Percentiles rank a stretch among this genome's conserved stretches.
These are phyloP conservation scores for Saussurea involucrata DNA, from an alignment of 129 eudicot genomes.

Conservation along the genomic window DNA sequence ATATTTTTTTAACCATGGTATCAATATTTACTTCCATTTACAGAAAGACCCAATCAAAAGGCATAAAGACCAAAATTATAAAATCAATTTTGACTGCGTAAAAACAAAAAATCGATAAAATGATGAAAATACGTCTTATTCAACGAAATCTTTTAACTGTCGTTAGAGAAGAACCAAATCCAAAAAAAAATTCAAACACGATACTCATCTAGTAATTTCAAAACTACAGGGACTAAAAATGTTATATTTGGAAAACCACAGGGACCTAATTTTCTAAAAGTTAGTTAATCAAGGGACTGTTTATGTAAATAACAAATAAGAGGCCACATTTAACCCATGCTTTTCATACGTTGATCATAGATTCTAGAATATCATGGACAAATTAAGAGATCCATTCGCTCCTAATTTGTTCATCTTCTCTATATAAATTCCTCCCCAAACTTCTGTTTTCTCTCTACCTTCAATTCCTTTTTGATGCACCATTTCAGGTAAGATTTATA, in stretches of 20 bases:
- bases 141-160: too few relatives aligned
- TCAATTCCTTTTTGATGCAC: not conserved
- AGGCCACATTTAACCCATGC: constrained; percentile 32
- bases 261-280: too few relatives aligned
- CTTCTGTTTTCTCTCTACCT: constrained; percentile 2
- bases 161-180: too few relatives aligned
- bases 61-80: too few relatives aligned
- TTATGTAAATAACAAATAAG: constrained; percentile 19
- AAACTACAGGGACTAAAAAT: too few relatives aligned
- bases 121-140: too few relatives aligned
- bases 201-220: too few relatives aligned
- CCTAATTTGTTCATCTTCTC: constrained; percentile 3
- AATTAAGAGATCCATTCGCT: constrained; percentile 15
- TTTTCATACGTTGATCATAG: constrained; percentile 15
- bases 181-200: too few relatives aligned
- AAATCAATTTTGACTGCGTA: too few relatives aligned
- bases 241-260: too few relatives aligned
- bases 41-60: too few relatives aligned
- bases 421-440: constrained; percentile 5
- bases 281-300: not conserved
- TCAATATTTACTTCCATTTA: not conserved
- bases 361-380: not conserved
- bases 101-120: too few relatives aligned
- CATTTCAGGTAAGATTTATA: constrained; percentile 14
- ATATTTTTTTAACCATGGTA: not conserved